phyloP scores from a whole-genome alignment of 495 filamentous ascomycete species.

The Mytilinidion resinicola region DNA sequence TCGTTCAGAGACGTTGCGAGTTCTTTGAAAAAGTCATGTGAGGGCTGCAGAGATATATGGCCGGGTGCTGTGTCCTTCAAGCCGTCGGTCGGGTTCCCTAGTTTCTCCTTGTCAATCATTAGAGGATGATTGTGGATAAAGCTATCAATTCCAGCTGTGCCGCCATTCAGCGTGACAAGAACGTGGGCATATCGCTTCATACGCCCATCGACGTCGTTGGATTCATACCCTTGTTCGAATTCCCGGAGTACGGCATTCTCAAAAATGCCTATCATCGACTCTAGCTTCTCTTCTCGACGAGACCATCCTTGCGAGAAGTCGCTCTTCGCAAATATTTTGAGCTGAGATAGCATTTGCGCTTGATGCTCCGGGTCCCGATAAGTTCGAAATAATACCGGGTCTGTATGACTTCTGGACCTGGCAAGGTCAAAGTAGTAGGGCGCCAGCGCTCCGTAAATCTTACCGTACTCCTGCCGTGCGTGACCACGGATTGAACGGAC shows the following conservation, averaged over 20 bases:
- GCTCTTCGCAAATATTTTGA: conserved; percentile 69
- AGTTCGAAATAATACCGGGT: conserved; percentile 75
- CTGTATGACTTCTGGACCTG: conserved; percentile 63
- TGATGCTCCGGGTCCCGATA: conserved; percentile 85
- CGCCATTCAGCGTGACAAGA: conserved; percentile 74
- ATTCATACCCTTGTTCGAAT: conserved; percentile 83
- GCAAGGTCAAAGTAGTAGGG: conserved; percentile 84
- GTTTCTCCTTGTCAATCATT: conserved; percentile 61
- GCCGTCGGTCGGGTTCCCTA: conserved; percentile 77
- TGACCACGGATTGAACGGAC: conserved; percentile 75
- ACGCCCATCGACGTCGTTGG: conserved; percentile 78
- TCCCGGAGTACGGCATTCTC: conserved; percentile 85
- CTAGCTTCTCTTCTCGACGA: conserved; percentile 61
- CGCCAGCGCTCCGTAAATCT: conserved; percentile 77
- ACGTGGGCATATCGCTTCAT: conserved; percentile 89
- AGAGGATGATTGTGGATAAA: conserved; percentile 86
- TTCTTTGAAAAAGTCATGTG: conserved; percentile 70
- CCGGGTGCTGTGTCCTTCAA: conserved; percentile 53
- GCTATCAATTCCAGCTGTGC: conserved; percentile 65
- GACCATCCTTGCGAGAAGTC: conserved; percentile 72
- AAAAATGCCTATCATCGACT: conserved; percentile 72
- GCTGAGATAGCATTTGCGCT: conserved; percentile 76
- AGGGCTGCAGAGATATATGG: conserved; percentile 65
- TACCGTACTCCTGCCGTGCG: conserved; percentile 85
- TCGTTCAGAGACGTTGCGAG: conserved; percentile 72